phyloP scores from a whole-genome alignment of 2,329 filamentous ascomycete genomes.

The Eutypa lata region DNA sequence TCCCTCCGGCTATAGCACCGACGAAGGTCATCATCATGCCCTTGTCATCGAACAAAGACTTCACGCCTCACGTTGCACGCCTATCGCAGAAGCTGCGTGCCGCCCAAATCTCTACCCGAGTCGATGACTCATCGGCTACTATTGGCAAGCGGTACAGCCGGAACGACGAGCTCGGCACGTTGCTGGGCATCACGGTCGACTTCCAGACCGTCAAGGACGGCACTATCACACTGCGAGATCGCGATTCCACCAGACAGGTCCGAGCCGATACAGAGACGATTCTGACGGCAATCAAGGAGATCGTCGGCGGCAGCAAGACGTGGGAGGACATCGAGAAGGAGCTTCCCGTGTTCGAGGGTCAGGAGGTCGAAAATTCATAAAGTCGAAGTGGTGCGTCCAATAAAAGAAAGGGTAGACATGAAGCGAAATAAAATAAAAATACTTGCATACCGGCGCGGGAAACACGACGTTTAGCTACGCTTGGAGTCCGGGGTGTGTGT shows the following conservation, averaged over 20 bases:
- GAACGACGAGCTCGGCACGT: slow-evolving; percentile 94
- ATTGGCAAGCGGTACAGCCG: slow-evolving; percentile 94
- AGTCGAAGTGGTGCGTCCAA: too few relatives aligned
- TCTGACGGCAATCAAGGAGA: slow-evolving; percentile 60
- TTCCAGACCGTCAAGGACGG: slow-evolving; percentile 91
- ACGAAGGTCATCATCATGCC: slow-evolving; percentile 94
- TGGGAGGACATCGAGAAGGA: slow-evolving; percentile 71
- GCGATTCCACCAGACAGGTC: slow-evolving; percentile 88
- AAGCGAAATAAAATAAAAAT: too few relatives aligned
- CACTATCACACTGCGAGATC: slow-evolving; percentile 83
- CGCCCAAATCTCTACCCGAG: slow-evolving; percentile 74
- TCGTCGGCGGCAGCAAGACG: slow-evolving; percentile 49
- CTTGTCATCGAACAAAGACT: slow-evolving; percentile 75
- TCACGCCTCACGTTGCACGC: slow-evolving; percentile 71
- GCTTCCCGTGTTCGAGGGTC: slow-evolving; percentile 80
- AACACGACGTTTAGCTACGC: too few relatives aligned
- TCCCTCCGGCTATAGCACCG: slow-evolving; percentile 75
- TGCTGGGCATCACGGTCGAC: slow-evolving; percentile 89
- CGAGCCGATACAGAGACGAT: slow-evolving; percentile 80
- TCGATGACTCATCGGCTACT: slow-evolving; percentile 86
- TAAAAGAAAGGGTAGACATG: too few relatives aligned
- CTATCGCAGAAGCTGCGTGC: slow-evolving; percentile 75
- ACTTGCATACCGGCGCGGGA: too few relatives aligned
- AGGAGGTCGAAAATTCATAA: slow-evolving; percentile 51
- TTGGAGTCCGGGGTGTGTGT: too few relatives aligned